These are phyloP conservation scores for Mesotaenium endlicherianum DNA, from an alignment of 139 green algal genomes.

Conservation along the genomic window DNA sequence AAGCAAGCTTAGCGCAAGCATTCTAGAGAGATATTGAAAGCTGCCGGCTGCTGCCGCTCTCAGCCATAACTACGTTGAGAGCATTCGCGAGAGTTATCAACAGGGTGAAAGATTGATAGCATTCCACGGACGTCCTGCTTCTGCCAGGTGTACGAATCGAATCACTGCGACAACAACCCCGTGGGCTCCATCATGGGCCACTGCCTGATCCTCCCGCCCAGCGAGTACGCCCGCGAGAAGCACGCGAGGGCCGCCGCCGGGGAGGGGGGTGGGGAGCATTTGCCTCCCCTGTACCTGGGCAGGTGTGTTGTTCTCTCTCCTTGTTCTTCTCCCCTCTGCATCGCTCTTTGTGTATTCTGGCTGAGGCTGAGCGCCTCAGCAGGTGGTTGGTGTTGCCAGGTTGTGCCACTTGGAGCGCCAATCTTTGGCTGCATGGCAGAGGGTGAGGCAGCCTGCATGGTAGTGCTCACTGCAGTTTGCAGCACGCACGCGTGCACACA, in stretches of 20 bases:
- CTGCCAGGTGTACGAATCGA: conserved; percentile 18
- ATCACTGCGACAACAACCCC: conserved; percentile 14
- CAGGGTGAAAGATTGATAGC: no score
- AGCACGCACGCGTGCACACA: neutral
- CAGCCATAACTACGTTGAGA: no score
- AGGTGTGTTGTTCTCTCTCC: neutral
- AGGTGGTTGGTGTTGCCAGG: neutral
- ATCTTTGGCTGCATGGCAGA: no score
- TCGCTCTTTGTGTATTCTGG: neutral
- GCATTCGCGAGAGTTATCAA: no score
- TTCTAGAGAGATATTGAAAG: no score
- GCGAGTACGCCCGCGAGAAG: neutral
- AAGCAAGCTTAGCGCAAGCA: no score
- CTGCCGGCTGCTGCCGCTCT: no score
- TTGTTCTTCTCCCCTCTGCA: neutral
- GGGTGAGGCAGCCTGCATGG: no score
- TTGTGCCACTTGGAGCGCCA: neutral
- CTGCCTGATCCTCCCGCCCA: conserved; percentile 1
- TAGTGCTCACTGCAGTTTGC: no score
- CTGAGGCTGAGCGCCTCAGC: neutral
- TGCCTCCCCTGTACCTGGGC: neutral
- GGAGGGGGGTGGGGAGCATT: neutral
- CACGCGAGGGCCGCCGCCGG: neutral
- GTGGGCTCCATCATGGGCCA: conserved; percentile 11
- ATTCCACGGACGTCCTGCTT: no score